Percentiles rank a stretch among this genome's conserved stretches.
phyloP scores from a whole-genome alignment of 805 yeast species.

The Saccharomycopsis fibuligera region DNA sequence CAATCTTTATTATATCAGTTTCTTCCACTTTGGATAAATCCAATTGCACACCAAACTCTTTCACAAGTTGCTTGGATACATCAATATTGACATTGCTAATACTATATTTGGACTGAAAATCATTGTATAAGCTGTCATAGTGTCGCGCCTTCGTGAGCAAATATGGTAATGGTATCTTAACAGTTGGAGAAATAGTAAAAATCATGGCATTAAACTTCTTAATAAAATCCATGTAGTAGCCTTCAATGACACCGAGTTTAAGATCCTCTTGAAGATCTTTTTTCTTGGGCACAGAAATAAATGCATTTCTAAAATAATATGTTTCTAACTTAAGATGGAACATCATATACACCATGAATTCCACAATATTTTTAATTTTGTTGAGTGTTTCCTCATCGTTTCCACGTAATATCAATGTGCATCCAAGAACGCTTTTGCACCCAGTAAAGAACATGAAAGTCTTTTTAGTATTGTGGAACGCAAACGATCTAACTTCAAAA shows the following conservation, averaged over 20 bases:
- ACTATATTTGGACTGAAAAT: constrained; percentile 1
- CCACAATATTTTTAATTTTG: constrained; percentile 70
- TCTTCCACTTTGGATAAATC: constrained; percentile 5
- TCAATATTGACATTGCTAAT: background rate
- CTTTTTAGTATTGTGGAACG: constrained; percentile 49
- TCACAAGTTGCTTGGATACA: constrained; percentile 3
- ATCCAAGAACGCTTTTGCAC: constrained; percentile 64
- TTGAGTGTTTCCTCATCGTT: constrained; percentile 53
- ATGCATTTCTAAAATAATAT: constrained; percentile 41
- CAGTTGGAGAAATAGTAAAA: constrained; percentile 82
- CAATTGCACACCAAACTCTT: constrained; percentile 1
- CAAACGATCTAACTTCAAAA: constrained; percentile 66
- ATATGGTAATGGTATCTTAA: constrained; percentile 64
- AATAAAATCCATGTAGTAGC: constrained; percentile 34
- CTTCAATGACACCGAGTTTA: constrained; percentile 12
- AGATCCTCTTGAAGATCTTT: background rate
- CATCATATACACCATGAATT: constrained; percentile 72
- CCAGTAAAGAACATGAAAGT: constrained; percentile 79
- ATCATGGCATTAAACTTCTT: constrained; percentile 41
- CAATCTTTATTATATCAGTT: background rate
- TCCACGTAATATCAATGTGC: constrained; percentile 85
- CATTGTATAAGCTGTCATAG: constrained; percentile 24
- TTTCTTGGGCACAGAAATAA: constrained; percentile 20
- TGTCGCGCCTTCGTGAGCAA: constrained; percentile 48
- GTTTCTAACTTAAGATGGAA: constrained; percentile 78